These are phyloP conservation scores for Fusarium sororula DNA, from an alignment of 2,329 filamentous ascomycete species.

Conservation along the genomic window DNA sequence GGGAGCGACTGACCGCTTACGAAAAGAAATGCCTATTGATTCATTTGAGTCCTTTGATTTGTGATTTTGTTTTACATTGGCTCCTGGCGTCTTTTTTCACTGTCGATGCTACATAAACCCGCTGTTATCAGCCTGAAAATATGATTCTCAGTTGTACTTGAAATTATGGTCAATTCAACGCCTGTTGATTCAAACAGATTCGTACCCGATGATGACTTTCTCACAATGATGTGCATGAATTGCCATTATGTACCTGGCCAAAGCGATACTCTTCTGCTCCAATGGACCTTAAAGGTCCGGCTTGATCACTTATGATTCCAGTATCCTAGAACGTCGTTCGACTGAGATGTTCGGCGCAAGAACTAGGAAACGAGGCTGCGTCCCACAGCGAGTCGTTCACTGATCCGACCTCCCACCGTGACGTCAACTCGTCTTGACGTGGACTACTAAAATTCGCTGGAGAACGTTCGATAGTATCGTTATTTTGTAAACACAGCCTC, in stretches of 20 bases:
- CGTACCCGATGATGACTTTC: not conserved
- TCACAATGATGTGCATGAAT: not conserved
- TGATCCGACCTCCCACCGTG: constrained; percentile 22
- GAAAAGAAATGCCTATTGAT: constrained; percentile 29
- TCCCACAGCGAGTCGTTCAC: not conserved
- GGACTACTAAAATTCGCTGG: constrained; percentile 7
- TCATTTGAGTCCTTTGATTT: constrained; percentile 6
- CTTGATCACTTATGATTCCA: not conserved
- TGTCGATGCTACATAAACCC: not conserved
- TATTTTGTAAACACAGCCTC: not conserved
- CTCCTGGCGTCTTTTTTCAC: not conserved
- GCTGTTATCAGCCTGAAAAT: not conserved
- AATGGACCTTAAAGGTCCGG: not conserved
- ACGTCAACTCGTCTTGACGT: constrained; percentile 25
- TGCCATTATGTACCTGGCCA: not conserved
- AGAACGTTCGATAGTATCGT: not conserved
- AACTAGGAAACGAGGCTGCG: constrained; percentile 4
- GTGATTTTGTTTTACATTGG: not conserved
- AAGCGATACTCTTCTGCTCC: not conserved
- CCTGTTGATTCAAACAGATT: not conserved
- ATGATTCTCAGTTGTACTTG: not conserved
- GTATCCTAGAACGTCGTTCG: constrained; percentile 35
- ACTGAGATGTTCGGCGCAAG: constrained; percentile 39
- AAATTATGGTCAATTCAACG: not conserved
- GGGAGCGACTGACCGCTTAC: constrained; percentile 26